phyloP scores from a whole-genome alignment of 176 grass and related monocot genomes.

The Secale cereale region DNA sequence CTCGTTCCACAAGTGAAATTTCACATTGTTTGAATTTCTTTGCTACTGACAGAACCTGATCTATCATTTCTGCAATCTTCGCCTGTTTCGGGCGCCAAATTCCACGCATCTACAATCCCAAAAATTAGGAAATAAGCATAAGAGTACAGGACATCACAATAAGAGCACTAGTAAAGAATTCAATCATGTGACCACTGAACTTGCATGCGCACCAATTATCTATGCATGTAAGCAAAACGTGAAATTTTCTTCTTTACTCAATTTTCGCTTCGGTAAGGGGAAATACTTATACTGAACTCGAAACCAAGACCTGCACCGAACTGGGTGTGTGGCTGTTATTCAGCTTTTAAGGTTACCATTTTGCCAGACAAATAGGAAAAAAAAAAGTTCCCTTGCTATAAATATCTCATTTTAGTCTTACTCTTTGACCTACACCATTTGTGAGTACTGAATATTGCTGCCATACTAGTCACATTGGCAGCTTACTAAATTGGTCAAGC shows the following conservation, averaged over 20 bases:
- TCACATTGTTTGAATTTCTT: conserved; percentile 57
- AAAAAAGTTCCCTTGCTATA: neutral
- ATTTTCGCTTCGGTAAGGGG: neutral
- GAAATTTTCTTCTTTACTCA: no score
- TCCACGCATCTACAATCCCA: conserved; percentile 48
- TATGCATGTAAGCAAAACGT: neutral
- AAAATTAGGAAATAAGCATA: neutral
- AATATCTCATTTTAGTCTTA: neutral
- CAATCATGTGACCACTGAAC: neutral
- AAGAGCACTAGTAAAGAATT: neutral
- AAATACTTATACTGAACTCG: neutral
- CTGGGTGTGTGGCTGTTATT: neutral
- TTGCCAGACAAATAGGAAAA: neutral
- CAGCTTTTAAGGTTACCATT: neutral
- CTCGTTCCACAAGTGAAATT: conserved; percentile 32
- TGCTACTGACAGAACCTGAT: conserved; percentile 32
- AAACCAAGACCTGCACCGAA: neutral
- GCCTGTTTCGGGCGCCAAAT: conserved; percentile 30
- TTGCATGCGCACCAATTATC: neutral
- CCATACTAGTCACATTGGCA: neutral
- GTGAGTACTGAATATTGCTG: neutral
- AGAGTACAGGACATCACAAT: neutral
- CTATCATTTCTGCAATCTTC: conserved; percentile 44
- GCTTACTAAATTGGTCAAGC: neutral
- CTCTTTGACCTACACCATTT: neutral